These are phyloP conservation scores for Penicillium diatomitis DNA, from an alignment of 495 filamentous ascomycete genomes.

Conservation along the genomic window DNA sequence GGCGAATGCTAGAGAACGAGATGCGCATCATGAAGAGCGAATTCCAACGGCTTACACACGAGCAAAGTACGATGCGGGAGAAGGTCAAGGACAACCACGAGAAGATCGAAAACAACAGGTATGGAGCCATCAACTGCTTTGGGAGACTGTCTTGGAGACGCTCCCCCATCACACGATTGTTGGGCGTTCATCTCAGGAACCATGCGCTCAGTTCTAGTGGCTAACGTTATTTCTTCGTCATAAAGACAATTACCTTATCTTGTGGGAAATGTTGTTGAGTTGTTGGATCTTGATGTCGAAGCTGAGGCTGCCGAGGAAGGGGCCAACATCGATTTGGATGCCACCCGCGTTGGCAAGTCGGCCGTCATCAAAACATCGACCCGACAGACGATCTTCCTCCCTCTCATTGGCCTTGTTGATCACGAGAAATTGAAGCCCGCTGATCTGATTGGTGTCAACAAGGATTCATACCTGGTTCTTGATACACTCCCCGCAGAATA, in stretches of 20 bases:
- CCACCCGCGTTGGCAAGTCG: conserved; percentile 92
- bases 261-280: conserved; percentile 95
- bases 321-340: conserved; percentile 96
- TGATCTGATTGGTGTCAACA: conserved; percentile 97
- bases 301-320: conserved; percentile 95
- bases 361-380: conserved; percentile 99
- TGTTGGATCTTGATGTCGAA: conserved; percentile 91
- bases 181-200: conserved; percentile 7
- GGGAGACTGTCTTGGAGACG: neutral
- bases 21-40: conserved; percentile 98
- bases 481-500: conserved; percentile 99
- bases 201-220: neutral
- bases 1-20: conserved; percentile 90
- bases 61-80: conserved; percentile 89
- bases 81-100: conserved; percentile 99
- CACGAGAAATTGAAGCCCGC: conserved; percentile 86
- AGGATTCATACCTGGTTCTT: conserved; percentile 97
- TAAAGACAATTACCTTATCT: conserved; percentile 92
- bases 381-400: conserved; percentile 96
- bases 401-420: conserved; percentile 94
- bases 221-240: conserved; percentile 2
- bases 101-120: conserved; percentile 99
- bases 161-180: conserved; percentile 1
- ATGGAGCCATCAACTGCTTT: conserved; percentile 8
- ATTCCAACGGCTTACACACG: conserved; percentile 84